Evolutionary conservation across 1,284 basidiomycete genomes (phyloP), one percentile per base, ranked within the genome.

Genomic region (Tilletia walkeri): DNA sequence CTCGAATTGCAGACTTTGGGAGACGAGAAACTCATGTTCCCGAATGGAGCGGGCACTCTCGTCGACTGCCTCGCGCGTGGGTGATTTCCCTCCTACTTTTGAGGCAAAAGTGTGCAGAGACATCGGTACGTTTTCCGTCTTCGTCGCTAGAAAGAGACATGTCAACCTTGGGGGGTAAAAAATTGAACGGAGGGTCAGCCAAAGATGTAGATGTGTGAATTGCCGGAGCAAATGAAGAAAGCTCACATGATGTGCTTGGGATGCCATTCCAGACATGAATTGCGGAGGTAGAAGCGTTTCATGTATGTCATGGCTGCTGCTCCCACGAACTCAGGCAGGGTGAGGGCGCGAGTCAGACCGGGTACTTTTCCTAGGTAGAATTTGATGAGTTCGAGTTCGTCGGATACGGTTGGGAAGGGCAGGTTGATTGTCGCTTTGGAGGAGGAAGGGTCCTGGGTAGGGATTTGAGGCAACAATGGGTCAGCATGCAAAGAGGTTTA

Each of bases 201-300:
- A 2, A n/a, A n/a, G n/a, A 49, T 30, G 24, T 30, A 2, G 24
- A 2, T 30, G 24, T 1, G 24, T 1, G 24, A 30, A 10, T 18
- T 3, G n/a, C 53, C 30, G 30, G n/a, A 7, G 41, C 41, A 53
- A 18, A 53, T 10, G n/a, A 7, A 18, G 50, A 53, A 24, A 3
- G 85, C 91, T 67, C 82, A 96, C 95, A 99, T 98, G 80, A 99
- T 93, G 78, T 92, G 92, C 85, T 96, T 96, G 0, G 95, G 96
- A 85, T 99, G 96, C 89, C 93, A 97, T 82, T 99, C 95, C 94
- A 99, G 97, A 68, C 94, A 93, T 1, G 94, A 97, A 81, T 99
- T 99, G 85, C 92, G 91, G 68, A 99, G 87, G 83, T 99, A 99
- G 85, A 99, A 99, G 4, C 96, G 88, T 84, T 99, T 99, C 75